Conservation (phyloP, 2,329 filamentous ascomycete genomes). For the Botrytis medusae region DNA sequence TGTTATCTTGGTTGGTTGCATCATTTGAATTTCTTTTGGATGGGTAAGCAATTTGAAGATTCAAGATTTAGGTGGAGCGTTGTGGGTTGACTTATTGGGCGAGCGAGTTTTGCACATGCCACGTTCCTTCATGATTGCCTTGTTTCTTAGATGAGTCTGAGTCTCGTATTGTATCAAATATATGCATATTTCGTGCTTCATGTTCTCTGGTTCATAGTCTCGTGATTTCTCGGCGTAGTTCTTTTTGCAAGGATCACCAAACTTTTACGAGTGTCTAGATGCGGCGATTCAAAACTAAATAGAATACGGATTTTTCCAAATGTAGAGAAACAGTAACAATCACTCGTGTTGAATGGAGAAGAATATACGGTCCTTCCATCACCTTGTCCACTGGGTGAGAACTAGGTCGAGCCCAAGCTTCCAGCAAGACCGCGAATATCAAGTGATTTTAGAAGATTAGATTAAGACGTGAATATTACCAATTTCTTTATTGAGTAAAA, state of each 20-base stretch:
- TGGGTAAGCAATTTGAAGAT: background rate
- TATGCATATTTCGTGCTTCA: background rate
- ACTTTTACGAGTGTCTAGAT: background rate
- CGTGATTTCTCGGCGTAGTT: background rate
- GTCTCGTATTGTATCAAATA: background rate
- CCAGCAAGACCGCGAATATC: background rate
- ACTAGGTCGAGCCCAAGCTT: no score
- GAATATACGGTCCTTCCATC: background rate
- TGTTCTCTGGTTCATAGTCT: background rate
- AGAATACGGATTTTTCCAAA: background rate
- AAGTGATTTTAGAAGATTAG: background rate
- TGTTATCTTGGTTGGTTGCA: conserved; percentile 4
- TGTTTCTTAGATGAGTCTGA: background rate
- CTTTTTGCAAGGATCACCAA: background rate
- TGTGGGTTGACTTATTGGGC: background rate
- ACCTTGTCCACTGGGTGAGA: background rate
- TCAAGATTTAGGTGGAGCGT: background rate
- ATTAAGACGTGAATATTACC: background rate
- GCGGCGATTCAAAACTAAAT: background rate
- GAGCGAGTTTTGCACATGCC: background rate
- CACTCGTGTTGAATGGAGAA: background rate
- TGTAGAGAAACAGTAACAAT: background rate
- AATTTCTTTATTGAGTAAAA: background rate
- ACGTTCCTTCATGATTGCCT: background rate
- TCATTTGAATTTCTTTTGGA: background rate